These are phyloP conservation scores for Kodamaea arcana DNA, from an alignment of 1,139 yeast species.

Conservation along the genomic window DNA sequence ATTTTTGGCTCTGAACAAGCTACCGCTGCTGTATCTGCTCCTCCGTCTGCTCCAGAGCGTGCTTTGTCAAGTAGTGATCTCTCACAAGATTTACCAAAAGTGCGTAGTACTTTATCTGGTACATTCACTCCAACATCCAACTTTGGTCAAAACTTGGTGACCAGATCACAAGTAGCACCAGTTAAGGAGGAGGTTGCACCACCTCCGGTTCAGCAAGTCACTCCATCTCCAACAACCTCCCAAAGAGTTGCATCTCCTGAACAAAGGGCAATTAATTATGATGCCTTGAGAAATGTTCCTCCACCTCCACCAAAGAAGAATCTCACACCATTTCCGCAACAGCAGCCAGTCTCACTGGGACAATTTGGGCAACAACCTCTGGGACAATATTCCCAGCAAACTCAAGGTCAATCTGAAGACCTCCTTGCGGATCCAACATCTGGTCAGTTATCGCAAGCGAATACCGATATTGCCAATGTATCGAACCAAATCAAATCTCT, in stretches of 20 bases:
- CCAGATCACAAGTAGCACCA: slow-evolving; percentile 20
- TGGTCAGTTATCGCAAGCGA: slow-evolving; percentile 69
- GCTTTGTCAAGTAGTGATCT: slow-evolving; percentile 32
- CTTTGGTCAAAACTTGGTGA: slow-evolving; percentile 60
- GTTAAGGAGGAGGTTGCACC: neutral
- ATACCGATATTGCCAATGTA: slow-evolving; percentile 81
- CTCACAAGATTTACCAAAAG: slow-evolving; percentile 36
- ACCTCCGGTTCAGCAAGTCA: neutral
- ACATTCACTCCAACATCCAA: slow-evolving; percentile 57
- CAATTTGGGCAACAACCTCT: slow-evolving; percentile 10
- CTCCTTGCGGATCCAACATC: slow-evolving; percentile 57
- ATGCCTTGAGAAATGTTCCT: slow-evolving; percentile 47
- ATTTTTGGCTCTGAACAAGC: slow-evolving; percentile 41
- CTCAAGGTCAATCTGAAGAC: slow-evolving; percentile 34
- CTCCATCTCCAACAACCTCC: slow-evolving; percentile 5
- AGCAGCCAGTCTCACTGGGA: slow-evolving; percentile 3
- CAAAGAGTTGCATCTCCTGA: slow-evolving; percentile 6
- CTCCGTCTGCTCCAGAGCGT: slow-evolving; percentile 18
- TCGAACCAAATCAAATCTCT: slow-evolving; percentile 82
- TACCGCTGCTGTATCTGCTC: slow-evolving; percentile 21
- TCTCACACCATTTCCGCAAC: slow-evolving; percentile 7
- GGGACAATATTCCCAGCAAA: slow-evolving; percentile 9
- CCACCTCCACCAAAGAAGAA: slow-evolving; percentile 34
- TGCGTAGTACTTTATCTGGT: slow-evolving; percentile 35
- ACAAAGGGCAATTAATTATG: slow-evolving; percentile 35